Evolutionary conservation across 208 protist species (phyloP), one percentile per base, ranked within the genome.

Genomic region (Leptomonas seymouri): DNA sequence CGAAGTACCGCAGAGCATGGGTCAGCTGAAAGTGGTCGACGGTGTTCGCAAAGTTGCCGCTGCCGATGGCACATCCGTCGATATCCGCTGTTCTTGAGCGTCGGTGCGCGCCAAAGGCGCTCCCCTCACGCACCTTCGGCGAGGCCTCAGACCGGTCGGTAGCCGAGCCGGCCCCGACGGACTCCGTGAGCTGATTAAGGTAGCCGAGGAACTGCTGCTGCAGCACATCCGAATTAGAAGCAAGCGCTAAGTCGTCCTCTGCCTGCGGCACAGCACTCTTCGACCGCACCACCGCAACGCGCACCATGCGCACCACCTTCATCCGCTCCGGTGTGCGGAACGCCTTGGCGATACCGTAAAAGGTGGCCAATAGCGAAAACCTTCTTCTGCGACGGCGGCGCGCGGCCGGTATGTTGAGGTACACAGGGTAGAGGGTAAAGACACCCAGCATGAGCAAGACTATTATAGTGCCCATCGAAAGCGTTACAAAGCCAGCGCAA

Each of bases 371-470:
- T 4, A 46, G 30, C 27, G 30, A 56, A 27, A 34, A 51, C 62
- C 62, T 80, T n/a, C 48, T 71, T 25, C 70, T 69, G n/a, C 75
- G 71, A 21, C 67, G 71, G 36, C 57, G 63, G 12, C 77, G 71
- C 3, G 70, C 53, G 42, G 49, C 56, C 3, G 77, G 72, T 16
- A 86, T 11, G 56, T 84, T 81, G 27, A 94, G 49, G 28, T 70
- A 78, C 11, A 89, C 15, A 0, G 89, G 89, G 61, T 90, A 81
- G 16, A 80, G 42, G 0, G 86, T 28, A 58, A 91, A 94, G 18
- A 87, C 15, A 12, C 61, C 55, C 5, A 88, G 16, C 28, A 78
- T 67, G 30, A 85, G 46, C 21, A 78, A 44, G 23, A 87, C 54
- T 14, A 76, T 39, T 8, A 92, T 66, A 0, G 82, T 78, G 51